Conservation (phyloP, 2,329 filamentous ascomycete species). For the Hypoxylon sp. region DNA sequence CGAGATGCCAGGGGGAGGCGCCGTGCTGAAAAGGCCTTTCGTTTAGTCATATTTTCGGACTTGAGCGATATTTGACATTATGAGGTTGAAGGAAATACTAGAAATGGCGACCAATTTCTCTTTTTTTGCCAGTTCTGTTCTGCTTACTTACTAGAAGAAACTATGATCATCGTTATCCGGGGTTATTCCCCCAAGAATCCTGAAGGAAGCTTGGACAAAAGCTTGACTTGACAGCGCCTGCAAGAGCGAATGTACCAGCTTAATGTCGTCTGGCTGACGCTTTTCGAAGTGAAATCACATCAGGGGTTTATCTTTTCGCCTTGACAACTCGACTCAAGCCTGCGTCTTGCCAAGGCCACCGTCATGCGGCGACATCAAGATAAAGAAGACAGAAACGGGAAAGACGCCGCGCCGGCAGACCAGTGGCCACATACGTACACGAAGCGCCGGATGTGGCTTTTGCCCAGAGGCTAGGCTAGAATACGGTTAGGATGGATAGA, state of each 20-base stretch:
- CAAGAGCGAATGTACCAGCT: neutral
- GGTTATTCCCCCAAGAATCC: slow-evolving; percentile 28
- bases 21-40: slow-evolving; percentile 9
- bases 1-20: slow-evolving; percentile 20
- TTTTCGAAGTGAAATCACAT: slow-evolving; percentile 4
- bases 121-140: neutral
- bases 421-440: slow-evolving; percentile 23
- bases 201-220: slow-evolving; percentile 26
- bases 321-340: slow-evolving; percentile 11
- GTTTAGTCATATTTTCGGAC: slow-evolving; percentile 28
- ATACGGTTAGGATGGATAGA: slow-evolving; percentile 20
- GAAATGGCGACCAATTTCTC: slow-evolving; percentile 10
- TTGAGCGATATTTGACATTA: slow-evolving; percentile 18
- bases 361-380: slow-evolving; percentile 23
- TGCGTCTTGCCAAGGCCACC: slow-evolving; percentile 26
- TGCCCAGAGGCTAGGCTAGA: slow-evolving; percentile 28
- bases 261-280: neutral
- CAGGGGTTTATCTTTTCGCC: neutral
- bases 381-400: slow-evolving; percentile 13
- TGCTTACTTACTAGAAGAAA: slow-evolving; percentile 5
- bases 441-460: slow-evolving; percentile 38
- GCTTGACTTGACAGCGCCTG: slow-evolving; percentile 33
- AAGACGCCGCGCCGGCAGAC: slow-evolving; percentile 38
- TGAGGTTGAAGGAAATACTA: neutral
- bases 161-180: slow-evolving; percentile 1